These are phyloP conservation scores for Sugiyamaella pinicola DNA, from an alignment of 1,139 yeast species.

Conservation along the genomic window DNA sequence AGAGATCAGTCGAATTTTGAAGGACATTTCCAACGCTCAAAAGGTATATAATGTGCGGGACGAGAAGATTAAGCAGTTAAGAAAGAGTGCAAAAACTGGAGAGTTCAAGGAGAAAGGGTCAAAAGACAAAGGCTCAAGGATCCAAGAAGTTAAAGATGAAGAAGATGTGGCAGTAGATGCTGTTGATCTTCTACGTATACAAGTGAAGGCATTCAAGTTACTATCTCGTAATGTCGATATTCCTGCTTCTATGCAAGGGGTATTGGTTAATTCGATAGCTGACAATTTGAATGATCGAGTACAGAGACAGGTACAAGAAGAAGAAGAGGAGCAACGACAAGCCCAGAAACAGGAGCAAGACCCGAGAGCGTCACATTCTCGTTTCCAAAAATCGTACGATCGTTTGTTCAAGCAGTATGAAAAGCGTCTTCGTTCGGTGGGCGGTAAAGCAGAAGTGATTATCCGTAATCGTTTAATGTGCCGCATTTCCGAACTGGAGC, in stretches of 20 bases:
- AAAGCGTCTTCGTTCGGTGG: slow-evolving; percentile 28
- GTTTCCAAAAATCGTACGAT: slow-evolving; percentile 11
- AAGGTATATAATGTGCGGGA: slow-evolving; percentile 43
- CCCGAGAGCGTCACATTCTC: slow-evolving; percentile 10
- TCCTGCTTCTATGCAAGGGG: slow-evolving; percentile 51
- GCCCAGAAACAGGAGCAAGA: slow-evolving; percentile 1
- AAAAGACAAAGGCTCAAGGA: neutral
- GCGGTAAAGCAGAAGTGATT: slow-evolving; percentile 41
- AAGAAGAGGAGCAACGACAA: slow-evolving; percentile 4
- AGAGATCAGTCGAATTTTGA: slow-evolving; percentile 41
- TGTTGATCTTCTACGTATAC: slow-evolving; percentile 58
- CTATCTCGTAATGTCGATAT: slow-evolving; percentile 77
- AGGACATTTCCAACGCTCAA: slow-evolving; percentile 41
- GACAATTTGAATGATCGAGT: slow-evolving; percentile 11
- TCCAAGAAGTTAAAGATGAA: neutral
- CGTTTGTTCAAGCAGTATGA: slow-evolving; percentile 17
- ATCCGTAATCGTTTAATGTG: slow-evolving; percentile 54
- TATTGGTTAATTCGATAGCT: slow-evolving; percentile 40
- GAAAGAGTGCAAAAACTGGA: slow-evolving; percentile 6
- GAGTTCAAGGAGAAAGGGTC: neutral
- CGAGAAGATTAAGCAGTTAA: slow-evolving; percentile 33
- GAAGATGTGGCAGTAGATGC: neutral
- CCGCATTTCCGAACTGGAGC: slow-evolving; percentile 74
- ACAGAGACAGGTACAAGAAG: slow-evolving; percentile 1
- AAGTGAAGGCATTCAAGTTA: slow-evolving; percentile 73